Evolutionary conservation across 805 yeast genomes (phyloP), one percentile per base, ranked within the genome.

Genomic region (Sugiyamaella mastotermitis): DNA sequence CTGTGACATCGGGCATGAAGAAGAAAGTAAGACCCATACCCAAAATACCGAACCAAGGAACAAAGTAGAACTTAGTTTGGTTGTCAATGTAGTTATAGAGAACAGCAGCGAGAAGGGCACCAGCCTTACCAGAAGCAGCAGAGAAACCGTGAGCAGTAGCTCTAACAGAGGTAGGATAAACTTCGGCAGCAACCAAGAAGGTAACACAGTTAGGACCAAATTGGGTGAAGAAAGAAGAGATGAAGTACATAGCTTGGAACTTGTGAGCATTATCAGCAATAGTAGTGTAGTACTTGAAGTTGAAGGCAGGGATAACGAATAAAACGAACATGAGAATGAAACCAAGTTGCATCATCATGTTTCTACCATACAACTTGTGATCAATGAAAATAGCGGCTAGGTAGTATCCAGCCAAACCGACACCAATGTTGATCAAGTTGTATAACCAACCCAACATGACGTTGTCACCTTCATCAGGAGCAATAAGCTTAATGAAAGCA

Each of bases 201-300:
- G 82, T 76, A 38, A 78, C 76, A 51, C 74, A 65, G 65, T 77
- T 76, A 37, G 83, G 81, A 42, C 82, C 82, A 46, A 75, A 75
- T 64, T 76, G 78, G 62, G 74, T 71, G 72, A 77, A 77, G 65
- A 76, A 76, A 51, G 77, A 79, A 18, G 71, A 63, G 51, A 76
- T 58, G 55, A 74, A 74, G 65, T 76, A 76, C 56, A 76, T 64
- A 37, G 73, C 78, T 57, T 75, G 74, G 69, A 66, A 50, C 30
- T 35, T 45, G 17, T 26, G 26, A 34, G 51, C 38, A 39, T 52
- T 46, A 15, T 45, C 46, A 15, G 43, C 33, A 32, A 31, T 26
- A 4, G 57, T 52, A n/a, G n/a, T n/a, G 48, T 74, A 57, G 62
- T 68, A 66, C 58, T 72, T 56, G 69, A 71, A 74, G 52, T 70